A percentile compares a stretch with the other conserved stretches of the same genome.
Conservation (phyloP, 805 yeast species). For the Tetrapisispora fleetii region DNA sequence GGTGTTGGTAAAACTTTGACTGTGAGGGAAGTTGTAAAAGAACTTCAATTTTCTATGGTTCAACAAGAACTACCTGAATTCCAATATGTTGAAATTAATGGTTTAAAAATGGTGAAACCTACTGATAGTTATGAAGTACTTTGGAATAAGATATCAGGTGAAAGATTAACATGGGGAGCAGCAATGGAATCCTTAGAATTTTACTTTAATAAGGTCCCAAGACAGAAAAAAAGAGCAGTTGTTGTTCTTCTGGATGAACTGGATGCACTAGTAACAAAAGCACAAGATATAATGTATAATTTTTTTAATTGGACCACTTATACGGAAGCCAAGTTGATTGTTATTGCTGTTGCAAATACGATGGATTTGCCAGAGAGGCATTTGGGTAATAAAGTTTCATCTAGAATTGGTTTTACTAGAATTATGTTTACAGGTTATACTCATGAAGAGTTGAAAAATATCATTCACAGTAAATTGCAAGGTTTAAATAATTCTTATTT, state of each 20-base stretch:
- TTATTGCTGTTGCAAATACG: constrained; percentile 90
- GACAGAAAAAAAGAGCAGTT: constrained; percentile 36
- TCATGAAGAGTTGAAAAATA: constrained; percentile 62
- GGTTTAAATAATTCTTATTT: constrained; percentile 32
- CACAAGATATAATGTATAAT: constrained; percentile 84
- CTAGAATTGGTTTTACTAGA: constrained; percentile 81
- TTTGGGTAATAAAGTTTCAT: constrained; percentile 78
- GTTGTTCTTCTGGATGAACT: constrained; percentile 81
- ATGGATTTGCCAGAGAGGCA: constrained; percentile 94
- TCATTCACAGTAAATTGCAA: constrained; percentile 63
- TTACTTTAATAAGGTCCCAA: constrained; percentile 42
- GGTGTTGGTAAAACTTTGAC: constrained; percentile 98
- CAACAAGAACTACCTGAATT: constrained; percentile 40
- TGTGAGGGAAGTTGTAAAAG: constrained; percentile 71
- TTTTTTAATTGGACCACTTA: constrained; percentile 97
- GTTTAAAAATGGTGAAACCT: constrained; percentile 74
- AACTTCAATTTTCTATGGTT: constrained; percentile 39
- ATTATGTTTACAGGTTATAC: constrained; percentile 85
- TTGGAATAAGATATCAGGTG: constrained; percentile 66
- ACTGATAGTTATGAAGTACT: constrained; percentile 70
- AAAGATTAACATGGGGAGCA: constrained; percentile 47
- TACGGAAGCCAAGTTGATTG: constrained; percentile 65
- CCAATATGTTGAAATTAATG: constrained; percentile 79
- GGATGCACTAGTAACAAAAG: constrained; percentile 75
- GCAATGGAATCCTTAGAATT: constrained; percentile 62